Evolutionary conservation across 1,139 yeast species (phyloP), one percentile per base, ranked within the genome.

Genomic region (Scheffersomyces illinoinensis): DNA sequence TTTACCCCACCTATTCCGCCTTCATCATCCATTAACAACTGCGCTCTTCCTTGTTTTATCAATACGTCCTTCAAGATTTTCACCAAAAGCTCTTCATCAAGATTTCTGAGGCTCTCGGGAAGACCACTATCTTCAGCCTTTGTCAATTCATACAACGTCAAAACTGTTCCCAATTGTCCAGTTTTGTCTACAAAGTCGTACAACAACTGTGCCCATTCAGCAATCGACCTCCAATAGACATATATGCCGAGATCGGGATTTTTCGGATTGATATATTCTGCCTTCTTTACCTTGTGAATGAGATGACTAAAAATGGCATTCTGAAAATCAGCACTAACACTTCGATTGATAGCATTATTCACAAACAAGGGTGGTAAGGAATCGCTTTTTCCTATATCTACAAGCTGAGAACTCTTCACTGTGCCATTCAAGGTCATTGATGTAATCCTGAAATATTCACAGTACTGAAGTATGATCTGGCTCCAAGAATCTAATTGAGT

Each of bases 81-180:
- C 20, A 82, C 78, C 61, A 93, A 74, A 24, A 92, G 70, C 17
- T 72, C 70, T 53, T 85, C 81, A 66, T 91, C 93, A 68, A 93
- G 81, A 47, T 85, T 85, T 59, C 81, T 80, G 65, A 93, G 86
- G 52, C 84, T 87, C 63, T 85, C 85, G 1, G 82, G 81, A 3
- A 76, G 67, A 0, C 87, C 85, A 52, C 84, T 75, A 49, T 90
- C 96, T 54, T 78, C 82, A n/a, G 59, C 60, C 61, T 85, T 84
- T 0, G 85, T 78, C 53, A 95, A 73, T 71, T 95, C 99, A 73
- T 90, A 93, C 10, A 93, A 73, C 0, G 99, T 95, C 58, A 95
- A 75, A 2, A 95, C 90, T 0, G 88, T 78, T 6, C 93, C 93
- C 58, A 83, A 78, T 71, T 92, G 97, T 0, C 97, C 97, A 0